Percentiles rank a stretch among this genome's conserved stretches.
These are phyloP conservation scores for Sphaerulina musiva DNA, from an alignment of 2,329 filamentous ascomycete genomes.

Conservation along the genomic window DNA sequence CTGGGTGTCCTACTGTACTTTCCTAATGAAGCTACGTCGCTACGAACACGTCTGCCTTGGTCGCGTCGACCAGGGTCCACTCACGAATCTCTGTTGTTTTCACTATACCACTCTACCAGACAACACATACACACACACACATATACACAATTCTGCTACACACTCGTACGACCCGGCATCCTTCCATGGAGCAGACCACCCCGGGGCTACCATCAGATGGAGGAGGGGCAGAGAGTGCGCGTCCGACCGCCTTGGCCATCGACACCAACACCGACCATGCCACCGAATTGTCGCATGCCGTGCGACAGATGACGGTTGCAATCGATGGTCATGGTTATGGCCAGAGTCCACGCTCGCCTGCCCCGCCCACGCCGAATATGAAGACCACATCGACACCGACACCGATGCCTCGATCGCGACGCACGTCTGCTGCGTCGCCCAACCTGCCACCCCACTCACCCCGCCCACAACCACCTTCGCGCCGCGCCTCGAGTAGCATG, in stretches of 20 bases:
- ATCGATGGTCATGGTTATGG: constrained; percentile 6
- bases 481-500: constrained; percentile 28
- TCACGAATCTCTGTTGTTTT: no score
- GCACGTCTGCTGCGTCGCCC: constrained; percentile 15
- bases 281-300: constrained; percentile 10
- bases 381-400: background rate
- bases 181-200: background rate
- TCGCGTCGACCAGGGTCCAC: no score
- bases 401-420: constrained; percentile 14
- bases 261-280: constrained; percentile 2
- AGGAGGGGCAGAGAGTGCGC: background rate
- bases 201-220: background rate
- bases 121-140: no score
- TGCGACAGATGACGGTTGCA: constrained; percentile 8
- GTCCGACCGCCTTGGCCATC: background rate
- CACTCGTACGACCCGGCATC: background rate
- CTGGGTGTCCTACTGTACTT: no score
- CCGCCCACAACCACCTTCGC: constrained; percentile 14
- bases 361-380: constrained; percentile 16
- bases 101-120: no score
- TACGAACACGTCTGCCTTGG: no score
- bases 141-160: background rate
- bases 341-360: constrained; percentile 12
- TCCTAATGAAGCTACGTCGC: no score
- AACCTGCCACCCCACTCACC: constrained; percentile 13